phyloP scores from a whole-genome alignment of 106 monocot genomes.

The Acorus calamus region DNA sequence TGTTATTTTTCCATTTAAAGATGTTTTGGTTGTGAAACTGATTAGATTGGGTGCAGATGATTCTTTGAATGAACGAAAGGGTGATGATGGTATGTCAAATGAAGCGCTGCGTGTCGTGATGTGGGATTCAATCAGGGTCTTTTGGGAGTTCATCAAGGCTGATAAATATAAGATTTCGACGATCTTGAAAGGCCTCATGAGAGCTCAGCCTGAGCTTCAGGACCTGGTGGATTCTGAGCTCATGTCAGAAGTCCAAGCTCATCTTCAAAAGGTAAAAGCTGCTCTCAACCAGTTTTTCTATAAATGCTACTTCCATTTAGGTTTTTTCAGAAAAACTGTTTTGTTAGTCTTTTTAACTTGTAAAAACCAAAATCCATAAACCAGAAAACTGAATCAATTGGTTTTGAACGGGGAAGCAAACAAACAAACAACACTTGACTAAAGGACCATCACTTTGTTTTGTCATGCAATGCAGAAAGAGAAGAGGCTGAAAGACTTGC shows the following conservation, averaged over 20 bases:
- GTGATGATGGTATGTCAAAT: conserved; percentile 18
- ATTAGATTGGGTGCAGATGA: conserved; percentile 43
- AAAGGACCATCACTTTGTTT: background rate
- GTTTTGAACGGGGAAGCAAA: no score
- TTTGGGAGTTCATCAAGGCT: conserved; percentile 79
- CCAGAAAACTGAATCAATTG: no score
- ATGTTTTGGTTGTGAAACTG: background rate
- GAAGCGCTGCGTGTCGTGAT: conserved; percentile 59
- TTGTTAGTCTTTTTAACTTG: no score
- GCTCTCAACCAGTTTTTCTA: background rate
- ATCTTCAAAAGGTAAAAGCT: conserved; percentile 51
- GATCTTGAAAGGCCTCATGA: conserved; percentile 44
- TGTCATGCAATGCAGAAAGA: conserved; percentile 53
- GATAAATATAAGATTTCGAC: conserved; percentile 55
- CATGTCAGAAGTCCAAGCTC: conserved; percentile 34
- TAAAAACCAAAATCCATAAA: no score
- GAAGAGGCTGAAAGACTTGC: conserved; percentile 62
- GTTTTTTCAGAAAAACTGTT: background rate
- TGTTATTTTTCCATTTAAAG: no score
- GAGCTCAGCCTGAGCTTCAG: conserved; percentile 45
- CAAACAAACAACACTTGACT: no score
- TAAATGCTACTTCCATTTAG: background rate
- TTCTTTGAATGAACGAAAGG: conserved; percentile 41
- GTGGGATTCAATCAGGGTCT: conserved; percentile 52
- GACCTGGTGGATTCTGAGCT: conserved; percentile 46